Evolutionary conservation across 2,329 filamentous ascomycete species (phyloP).

Genomic region (Dendrostoma leiphaemia): DNA sequence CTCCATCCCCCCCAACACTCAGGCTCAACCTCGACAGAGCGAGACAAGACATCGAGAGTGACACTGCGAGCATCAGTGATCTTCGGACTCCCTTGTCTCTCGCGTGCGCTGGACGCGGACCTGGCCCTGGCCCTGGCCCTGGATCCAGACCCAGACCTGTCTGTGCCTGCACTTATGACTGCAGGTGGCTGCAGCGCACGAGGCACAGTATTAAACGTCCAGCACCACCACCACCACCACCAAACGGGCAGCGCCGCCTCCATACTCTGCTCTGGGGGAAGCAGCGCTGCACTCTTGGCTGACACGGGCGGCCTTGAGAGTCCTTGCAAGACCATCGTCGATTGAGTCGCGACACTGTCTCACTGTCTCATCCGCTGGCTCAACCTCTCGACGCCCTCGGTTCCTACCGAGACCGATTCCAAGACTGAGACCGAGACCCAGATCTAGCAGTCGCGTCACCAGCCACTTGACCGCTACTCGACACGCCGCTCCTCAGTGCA

Average conservation of each 20-base stretch:
- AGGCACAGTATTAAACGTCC: neutral
- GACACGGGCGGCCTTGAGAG: constrained; percentile 1
- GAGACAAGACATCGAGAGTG: neutral
- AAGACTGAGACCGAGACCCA: neutral
- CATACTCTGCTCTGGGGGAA: neutral
- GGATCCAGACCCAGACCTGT: neutral
- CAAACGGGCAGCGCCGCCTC: neutral
- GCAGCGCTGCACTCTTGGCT: constrained; percentile 9
- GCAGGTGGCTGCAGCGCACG: constrained; percentile 14
- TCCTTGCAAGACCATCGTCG: constrained; percentile 1
- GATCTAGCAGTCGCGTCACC: neutral
- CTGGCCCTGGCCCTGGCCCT: neutral
- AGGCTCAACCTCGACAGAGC: neutral
- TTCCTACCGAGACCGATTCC: constrained; percentile 9
- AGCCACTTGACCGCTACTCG: neutral
- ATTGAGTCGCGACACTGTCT: constrained; percentile 6
- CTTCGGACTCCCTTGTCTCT: neutral
- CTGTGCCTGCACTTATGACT: neutral
- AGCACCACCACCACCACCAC: constrained; percentile 2
- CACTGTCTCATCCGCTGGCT: neutral
- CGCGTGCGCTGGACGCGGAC: neutral
- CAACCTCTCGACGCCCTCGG: constrained; percentile 4
- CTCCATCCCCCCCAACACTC: neutral
- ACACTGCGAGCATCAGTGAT: neutral
- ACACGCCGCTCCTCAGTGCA: neutral